A percentile compares a stretch with the other conserved stretches of the same genome.
phyloP scores from a whole-genome alignment of 2,329 filamentous ascomycete species.

The Fusarium luffae region DNA sequence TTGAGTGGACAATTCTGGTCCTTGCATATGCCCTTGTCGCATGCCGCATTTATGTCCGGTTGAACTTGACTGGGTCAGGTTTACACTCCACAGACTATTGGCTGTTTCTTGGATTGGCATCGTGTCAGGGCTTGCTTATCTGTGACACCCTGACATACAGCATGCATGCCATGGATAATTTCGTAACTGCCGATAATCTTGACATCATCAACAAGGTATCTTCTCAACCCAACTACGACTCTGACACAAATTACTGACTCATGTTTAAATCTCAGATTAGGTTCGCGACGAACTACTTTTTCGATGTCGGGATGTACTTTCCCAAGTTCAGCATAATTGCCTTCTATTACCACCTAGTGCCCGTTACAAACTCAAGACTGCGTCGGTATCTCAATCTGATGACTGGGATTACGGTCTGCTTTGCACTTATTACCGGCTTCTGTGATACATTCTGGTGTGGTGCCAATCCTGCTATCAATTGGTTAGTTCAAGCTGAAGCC shows the following conservation, averaged over 20 bases:
- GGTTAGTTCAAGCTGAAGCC: not conserved
- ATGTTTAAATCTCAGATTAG: not conserved
- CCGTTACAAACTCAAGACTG: not conserved
- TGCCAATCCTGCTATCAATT: conserved; percentile 4
- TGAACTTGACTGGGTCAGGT: not conserved
- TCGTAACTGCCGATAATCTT: conserved; percentile 1
- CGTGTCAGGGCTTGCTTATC: not conserved
- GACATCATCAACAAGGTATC: not conserved
- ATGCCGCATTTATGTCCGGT: not conserved
- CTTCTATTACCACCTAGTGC: conserved; percentile 5
- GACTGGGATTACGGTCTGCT: not conserved
- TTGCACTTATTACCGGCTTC: not conserved
- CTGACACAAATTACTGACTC: not conserved
- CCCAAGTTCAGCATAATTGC: conserved; percentile 16
- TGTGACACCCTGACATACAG: conserved; percentile 9
- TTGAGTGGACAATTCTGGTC: conserved; percentile 7
- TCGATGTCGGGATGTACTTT: conserved; percentile 20
- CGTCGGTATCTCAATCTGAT: not conserved
- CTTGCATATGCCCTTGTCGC: conserved; percentile 3
- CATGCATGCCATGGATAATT: conserved; percentile 15
- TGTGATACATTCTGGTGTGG: conserved; percentile 18
- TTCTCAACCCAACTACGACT: rapidly evolving
- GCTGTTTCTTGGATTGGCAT: not conserved
- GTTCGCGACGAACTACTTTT: conserved; percentile 13
- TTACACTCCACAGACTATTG: conserved; percentile 5